phyloP scores from a whole-genome alignment of 106 monocot genomes.

The Cymbidium sinense region DNA sequence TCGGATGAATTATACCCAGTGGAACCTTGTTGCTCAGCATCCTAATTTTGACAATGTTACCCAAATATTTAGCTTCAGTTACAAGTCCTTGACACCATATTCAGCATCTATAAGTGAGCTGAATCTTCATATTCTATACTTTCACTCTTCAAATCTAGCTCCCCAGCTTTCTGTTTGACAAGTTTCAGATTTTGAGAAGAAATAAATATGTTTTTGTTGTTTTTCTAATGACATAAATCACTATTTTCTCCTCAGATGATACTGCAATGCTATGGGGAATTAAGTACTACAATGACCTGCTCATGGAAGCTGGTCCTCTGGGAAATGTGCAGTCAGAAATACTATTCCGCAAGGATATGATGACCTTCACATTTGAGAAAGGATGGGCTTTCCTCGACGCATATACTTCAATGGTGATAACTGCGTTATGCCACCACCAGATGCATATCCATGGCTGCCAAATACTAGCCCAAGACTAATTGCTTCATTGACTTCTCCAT shows the following conservation, averaged over 20 bases:
- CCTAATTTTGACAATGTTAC: conserved; percentile 65
- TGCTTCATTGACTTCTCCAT: conserved; percentile 2
- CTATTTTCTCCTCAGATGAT: conserved; percentile 44
- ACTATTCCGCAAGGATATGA: conserved; percentile 54
- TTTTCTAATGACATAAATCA: background rate
- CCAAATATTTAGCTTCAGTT: conserved; percentile 53
- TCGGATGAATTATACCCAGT: conserved; percentile 63
- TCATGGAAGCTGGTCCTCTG: conserved; percentile 68
- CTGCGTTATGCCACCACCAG: conserved; percentile 83
- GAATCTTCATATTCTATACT: background rate
- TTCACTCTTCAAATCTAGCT: background rate
- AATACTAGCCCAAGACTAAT: conserved; percentile 29
- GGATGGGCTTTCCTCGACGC: conserved; percentile 86
- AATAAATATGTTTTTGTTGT: background rate
- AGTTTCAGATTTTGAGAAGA: background rate
- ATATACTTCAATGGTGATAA: conserved; percentile 93
- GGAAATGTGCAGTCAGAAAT: conserved; percentile 89
- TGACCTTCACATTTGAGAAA: conserved; percentile 62
- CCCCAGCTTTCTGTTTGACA: background rate
- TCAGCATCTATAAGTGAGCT: conserved; percentile 46
- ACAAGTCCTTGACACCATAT: conserved; percentile 52
- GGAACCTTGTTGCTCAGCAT: conserved; percentile 63
- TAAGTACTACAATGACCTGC: conserved; percentile 77
- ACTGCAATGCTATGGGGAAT: conserved; percentile 84
- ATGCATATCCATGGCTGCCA: conserved; percentile 77